These are phyloP conservation scores for Backusella luteola DNA, from an alignment of 192 early-diverging fungal genomes.

Conservation along the genomic window DNA sequence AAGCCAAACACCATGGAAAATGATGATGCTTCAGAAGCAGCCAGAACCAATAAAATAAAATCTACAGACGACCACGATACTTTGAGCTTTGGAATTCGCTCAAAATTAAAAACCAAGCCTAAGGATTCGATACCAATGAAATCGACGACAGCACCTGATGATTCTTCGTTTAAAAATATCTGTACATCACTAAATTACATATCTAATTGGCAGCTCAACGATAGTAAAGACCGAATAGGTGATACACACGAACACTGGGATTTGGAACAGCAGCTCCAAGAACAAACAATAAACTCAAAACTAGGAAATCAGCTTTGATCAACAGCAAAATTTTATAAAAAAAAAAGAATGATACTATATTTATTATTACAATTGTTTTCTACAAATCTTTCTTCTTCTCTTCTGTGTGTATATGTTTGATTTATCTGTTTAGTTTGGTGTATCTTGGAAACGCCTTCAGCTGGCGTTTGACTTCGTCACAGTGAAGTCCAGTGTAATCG, in stretches of 20 bases:
- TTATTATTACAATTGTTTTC: neutral
- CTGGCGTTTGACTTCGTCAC: slow-evolving; percentile 11
- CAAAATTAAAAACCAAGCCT: neutral
- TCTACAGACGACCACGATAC: neutral
- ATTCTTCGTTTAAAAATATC: neutral
- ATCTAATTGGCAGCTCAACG: neutral
- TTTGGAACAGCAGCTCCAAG: neutral
- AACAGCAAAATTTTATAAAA: neutral
- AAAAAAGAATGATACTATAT: neutral
- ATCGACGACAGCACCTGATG: neutral
- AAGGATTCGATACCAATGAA: neutral
- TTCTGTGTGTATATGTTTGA: neutral
- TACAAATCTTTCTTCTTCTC: neutral
- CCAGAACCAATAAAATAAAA: neutral
- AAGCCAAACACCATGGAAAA: neutral
- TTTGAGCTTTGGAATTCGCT: neutral
- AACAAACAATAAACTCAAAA: neutral
- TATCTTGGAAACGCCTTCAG: neutral
- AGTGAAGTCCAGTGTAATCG: slow-evolving; percentile 1
- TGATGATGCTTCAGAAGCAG: neutral
- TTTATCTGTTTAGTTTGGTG: neutral
- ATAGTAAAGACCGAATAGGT: neutral
- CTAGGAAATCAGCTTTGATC: neutral
- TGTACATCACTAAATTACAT: neutral
- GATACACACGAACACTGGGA: neutral